These are phyloP conservation scores for Penicillium nucicola DNA, from an alignment of 495 filamentous ascomycete species.

Conservation along the genomic window DNA sequence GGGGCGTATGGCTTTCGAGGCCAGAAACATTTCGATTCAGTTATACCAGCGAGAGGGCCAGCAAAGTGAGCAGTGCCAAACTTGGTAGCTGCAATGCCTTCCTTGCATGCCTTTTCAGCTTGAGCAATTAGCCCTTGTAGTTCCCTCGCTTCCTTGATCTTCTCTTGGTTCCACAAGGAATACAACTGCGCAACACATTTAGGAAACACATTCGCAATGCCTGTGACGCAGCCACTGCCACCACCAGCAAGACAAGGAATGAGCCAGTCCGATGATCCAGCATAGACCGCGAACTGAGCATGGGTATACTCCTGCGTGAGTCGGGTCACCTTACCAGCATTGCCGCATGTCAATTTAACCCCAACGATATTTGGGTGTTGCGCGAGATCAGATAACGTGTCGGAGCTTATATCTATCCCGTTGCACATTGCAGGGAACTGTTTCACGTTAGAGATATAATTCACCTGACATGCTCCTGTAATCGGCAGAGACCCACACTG, in stretches of 20 bases:
- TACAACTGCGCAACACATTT: conserved; percentile 59
- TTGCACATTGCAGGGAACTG: conserved; percentile 66
- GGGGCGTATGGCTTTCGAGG: conserved; percentile 22
- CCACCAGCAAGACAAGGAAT: conserved; percentile 49
- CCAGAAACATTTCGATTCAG: conserved; percentile 19
- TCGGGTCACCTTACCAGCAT: conserved; percentile 56
- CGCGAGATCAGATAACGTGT: conserved; percentile 47
- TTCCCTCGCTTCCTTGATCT: conserved; percentile 58
- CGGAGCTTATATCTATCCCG: conserved; percentile 60
- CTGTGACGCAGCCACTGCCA: conserved; percentile 59
- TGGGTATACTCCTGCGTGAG: conserved; percentile 47
- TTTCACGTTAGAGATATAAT: background rate
- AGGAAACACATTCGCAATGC: conserved; percentile 64
- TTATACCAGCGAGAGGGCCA: conserved; percentile 17
- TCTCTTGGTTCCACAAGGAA: conserved; percentile 59
- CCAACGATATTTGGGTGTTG: conserved; percentile 54
- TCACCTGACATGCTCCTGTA: background rate
- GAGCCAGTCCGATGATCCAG: conserved; percentile 63
- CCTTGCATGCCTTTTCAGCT: conserved; percentile 79
- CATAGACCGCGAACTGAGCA: conserved; percentile 56
- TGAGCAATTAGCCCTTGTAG: conserved; percentile 70
- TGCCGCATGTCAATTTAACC: conserved; percentile 65
- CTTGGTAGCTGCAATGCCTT: conserved; percentile 65
- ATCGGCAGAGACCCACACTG: conserved; percentile 25
- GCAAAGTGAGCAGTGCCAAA: conserved; percentile 47